Evolutionary conservation across 306 rosid species (phyloP), one percentile per base, ranked within the genome.

Genomic region (Cicer arietinum): DNA sequence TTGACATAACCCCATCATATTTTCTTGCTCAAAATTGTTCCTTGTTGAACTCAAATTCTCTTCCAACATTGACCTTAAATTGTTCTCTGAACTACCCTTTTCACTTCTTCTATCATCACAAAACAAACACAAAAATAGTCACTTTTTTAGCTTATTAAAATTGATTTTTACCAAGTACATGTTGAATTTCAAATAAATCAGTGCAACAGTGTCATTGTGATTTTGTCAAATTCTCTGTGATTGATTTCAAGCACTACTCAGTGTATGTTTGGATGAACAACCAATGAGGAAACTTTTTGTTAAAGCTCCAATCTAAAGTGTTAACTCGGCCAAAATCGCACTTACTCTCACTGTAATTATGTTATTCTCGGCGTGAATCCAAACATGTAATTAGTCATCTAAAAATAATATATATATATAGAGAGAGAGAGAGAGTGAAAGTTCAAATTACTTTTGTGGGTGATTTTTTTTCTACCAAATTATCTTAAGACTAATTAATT

Each of bases 41-140:
- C 80, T 82, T 39, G 86, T 66, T 39, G 89, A 64, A 73, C 83
- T 83, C 88, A 90, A 80, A 68, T 85, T 87, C 47, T 92, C 98
- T 84, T 92, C 86, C 35, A 90, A 72, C 81, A 92, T 85, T 47
- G 94, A 84, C 22, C 96, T 80, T 59, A 90, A 91, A 80, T 89
- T 83, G 67, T 81, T 81, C 46, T 90, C 95, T 3, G 84, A 44
- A 7, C 81, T 44, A 7, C 78, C 81, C 84, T 94, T 88, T 44
- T 88, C 94, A 1, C 88, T 91, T 8, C 92, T 73, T 13, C 90
- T 85, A 68, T 57, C 16, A 25, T 0, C 20, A 56, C 54, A 42
- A 76, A 71, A 6, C 20, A 58, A 16, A 82, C 47, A 78, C 42
- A 16, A 58, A 10, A 30, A 81, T 69, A 48, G 35, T 63, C 54